Base-by-base conservation (phyloP, 2,329 filamentous ascomycete genomes). In the Sclerotinia glacialis region DNA sequence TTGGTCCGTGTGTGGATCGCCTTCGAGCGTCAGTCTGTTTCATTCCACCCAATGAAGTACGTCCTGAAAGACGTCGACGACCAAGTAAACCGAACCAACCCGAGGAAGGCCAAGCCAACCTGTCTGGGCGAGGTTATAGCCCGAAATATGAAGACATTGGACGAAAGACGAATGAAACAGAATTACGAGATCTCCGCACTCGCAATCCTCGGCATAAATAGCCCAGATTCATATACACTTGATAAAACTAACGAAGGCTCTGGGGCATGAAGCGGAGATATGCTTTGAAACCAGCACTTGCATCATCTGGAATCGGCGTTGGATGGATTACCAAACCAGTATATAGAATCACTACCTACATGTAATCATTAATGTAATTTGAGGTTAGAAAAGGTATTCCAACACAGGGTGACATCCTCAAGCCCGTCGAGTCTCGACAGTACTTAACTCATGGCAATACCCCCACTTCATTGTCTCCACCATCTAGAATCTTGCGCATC, bases 1-100 rank as follows among this genome's bases (percentile, higher is more conserved):
- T 91, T 73, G 90, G 90, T 0, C 83, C 83, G 5, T 80, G 86
- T 4, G 81, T 94, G 3, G 78, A 83, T 40, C 76, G 82, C 37
- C 74, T 92, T 65, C 85, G 83, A 64, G 67, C 61, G 31, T 61
- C 58, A n/a, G 65, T 68, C 55, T 67, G 67, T 18, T 68, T 73
- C 16, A 65, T 68, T 16, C 26, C 53, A 54, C 44, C 67, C 31
- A 58, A 56, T 26, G 28, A 64, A 59, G 42, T 37, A 56, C 47
- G 47, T 7, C 28, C 58, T 11, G 58, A 37, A 60, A 14, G 42
- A 49, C 44, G n/a, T 60, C 56, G 28, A 37, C 44, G 31, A 37
- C 44, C 28, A 11, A 42, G 5, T 14, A 40, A 31, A n/a, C 31
- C 31, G 23, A 66, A 66, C 21, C 46, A 31, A 37, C 26, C 11